Evolutionary conservation across 768 basidiomycete genomes (phyloP), one percentile per base, ranked within the genome.

Genomic region (Amanita jacksonii): DNA sequence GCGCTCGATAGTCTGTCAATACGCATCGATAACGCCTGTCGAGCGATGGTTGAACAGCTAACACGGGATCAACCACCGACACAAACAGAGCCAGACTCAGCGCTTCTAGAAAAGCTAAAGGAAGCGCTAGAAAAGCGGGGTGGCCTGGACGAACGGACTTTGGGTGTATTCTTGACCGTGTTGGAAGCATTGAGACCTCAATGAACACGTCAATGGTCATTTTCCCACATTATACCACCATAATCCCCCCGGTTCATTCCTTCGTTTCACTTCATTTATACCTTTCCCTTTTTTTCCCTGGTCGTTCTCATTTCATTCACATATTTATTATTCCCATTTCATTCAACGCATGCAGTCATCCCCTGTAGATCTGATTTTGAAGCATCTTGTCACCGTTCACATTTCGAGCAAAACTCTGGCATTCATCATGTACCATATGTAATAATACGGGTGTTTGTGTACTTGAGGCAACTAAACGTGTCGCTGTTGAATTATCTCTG

Each of bases 1-100:
- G 62, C 88, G n/a, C 67, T 96, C 24, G 85, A 91, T 52, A 85
- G 81, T 9, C 57, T 94, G 41, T 68, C 82, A 23, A 63, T 76
- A 6, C 72, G 92, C 33, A 79, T 50, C 70, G 34, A 54, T 55
- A 35, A 37, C 23, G 43, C 32, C 5, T 25, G 25, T 16, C 27
- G 13, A 9, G 28, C 19, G 16, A 7, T 23, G 25, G 25, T 15
- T 6, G 18, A 18, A 12, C 27, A 15, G 8, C 3, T 23, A n/a
- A n/a, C n/a, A n/a, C n/a, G n/a, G n/a, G n/a, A n/a, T n/a, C n/a
- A n/a, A n/a, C n/a, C n/a, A n/a, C n/a, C n/a, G n/a, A n/a, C n/a
- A n/a, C n/a, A n/a, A n/a, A n/a, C n/a, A n/a, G n/a, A n/a, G 20
- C 16, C 35, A 18, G 8, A 24, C 1, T 4, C 37, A 9, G 7